Evolutionary conservation across 2,329 filamentous ascomycete species (phyloP).

Genomic region (Cryphonectria parasitica): DNA sequence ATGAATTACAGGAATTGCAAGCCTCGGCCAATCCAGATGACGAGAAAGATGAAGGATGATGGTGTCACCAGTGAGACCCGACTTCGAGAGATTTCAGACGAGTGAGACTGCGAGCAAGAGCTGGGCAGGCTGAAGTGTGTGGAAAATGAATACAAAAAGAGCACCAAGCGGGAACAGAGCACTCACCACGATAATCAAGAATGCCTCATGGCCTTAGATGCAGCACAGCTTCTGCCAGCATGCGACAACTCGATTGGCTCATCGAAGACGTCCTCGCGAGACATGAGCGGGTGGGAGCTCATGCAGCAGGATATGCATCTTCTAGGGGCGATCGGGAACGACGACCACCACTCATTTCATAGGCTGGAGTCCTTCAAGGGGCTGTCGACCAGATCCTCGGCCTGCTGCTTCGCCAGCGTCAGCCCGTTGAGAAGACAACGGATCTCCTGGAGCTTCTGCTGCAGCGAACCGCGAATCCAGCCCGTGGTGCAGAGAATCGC

Average conservation of each 20-base stretch:
- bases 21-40: not conserved
- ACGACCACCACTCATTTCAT: not conserved
- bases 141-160: not conserved
- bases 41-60: not conserved
- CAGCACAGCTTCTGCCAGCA: not conserved
- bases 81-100: constrained; percentile 4
- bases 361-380: not conserved
- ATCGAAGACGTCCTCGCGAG: constrained; percentile 5
- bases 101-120: constrained; percentile 10
- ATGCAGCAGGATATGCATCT: not conserved
- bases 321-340: not conserved
- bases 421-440: constrained; percentile 1
- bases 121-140: constrained; percentile 8
- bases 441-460: constrained; percentile 16
- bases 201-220: constrained; percentile 8
- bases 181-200: not conserved
- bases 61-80: constrained; percentile 6
- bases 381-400: constrained; percentile 3
- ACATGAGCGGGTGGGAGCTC: constrained; percentile 1
- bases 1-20: not conserved
- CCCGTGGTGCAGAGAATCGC: not conserved
- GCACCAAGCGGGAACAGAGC: constrained; percentile 1
- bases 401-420: not conserved
- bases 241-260: not conserved
- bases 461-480: not conserved